Conservation (phyloP, 73 alveolate genomes). For the Tetrahymena borealis region DNA sequence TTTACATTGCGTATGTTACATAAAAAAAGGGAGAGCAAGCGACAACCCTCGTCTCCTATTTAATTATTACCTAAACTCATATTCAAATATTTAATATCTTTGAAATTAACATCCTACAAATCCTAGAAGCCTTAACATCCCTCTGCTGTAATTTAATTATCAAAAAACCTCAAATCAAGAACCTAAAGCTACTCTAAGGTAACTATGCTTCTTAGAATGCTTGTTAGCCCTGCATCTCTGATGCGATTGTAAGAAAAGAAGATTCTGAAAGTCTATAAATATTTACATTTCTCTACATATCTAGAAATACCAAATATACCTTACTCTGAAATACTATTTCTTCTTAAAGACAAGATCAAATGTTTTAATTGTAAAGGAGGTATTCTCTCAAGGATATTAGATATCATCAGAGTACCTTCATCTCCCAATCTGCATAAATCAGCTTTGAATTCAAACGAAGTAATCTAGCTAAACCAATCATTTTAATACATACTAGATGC, state of each 20-base stretch:
- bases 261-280: neutral
- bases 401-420: neutral
- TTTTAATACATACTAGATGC: neutral
- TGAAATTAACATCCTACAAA: neutral
- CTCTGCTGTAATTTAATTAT: neutral
- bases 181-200: neutral
- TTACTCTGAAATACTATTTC: neutral
- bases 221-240: neutral
- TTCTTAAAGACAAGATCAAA: neutral
- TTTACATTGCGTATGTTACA: neutral
- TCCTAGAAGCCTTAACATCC: neutral
- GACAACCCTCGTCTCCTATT: neutral
- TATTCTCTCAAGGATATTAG: neutral
- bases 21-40: neutral
- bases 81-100: neutral
- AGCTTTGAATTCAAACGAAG: neutral
- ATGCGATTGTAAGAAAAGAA: neutral
- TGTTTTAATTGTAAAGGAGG: neutral
- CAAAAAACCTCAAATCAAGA: neutral
- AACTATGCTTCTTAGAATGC: neutral
- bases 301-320: neutral
- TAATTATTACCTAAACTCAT: neutral
- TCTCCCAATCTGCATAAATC: neutral
- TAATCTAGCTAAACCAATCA: neutral
- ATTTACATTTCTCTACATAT: neutral